Conservation (phyloP, 2,329 filamentous ascomycete species). For the Colletotrichum sp. region DNA sequence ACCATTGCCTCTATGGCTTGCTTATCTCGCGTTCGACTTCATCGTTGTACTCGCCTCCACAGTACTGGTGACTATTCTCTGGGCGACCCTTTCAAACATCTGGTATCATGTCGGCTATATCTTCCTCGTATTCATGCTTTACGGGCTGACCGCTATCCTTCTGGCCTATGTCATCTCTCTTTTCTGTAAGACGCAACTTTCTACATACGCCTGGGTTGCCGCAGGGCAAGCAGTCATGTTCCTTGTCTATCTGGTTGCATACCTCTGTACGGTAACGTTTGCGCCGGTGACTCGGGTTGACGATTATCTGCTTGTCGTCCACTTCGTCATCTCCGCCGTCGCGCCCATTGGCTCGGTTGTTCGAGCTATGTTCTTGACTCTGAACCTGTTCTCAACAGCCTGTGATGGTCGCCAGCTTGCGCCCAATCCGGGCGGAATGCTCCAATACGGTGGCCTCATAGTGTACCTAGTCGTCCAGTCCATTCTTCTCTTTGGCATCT, state of each 20-base stretch:
- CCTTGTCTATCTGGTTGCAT: slow-evolving; percentile 73
- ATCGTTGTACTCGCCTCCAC: slow-evolving; percentile 71
- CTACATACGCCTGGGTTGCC: slow-evolving; percentile 83
- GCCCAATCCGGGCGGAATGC: slow-evolving; percentile 72
- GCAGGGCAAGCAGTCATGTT: slow-evolving; percentile 77
- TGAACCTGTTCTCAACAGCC: slow-evolving; percentile 84
- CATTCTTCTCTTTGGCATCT: slow-evolving; percentile 70
- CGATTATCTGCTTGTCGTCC: slow-evolving; percentile 67
- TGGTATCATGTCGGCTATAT: slow-evolving; percentile 85
- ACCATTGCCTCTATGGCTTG: slow-evolving; percentile 82
- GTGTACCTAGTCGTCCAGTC: slow-evolving; percentile 81
- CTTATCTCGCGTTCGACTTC: slow-evolving; percentile 84
- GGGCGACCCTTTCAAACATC: slow-evolving; percentile 65
- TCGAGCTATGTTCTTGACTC: slow-evolving; percentile 74
- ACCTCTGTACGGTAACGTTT: slow-evolving; percentile 68
- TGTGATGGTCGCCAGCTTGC: slow-evolving; percentile 71
- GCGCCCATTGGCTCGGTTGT: slow-evolving; percentile 80
- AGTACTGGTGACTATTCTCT: slow-evolving; percentile 71
- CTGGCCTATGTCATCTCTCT: slow-evolving; percentile 84
- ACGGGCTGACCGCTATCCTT: slow-evolving; percentile 78
- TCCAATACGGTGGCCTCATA: slow-evolving; percentile 83
- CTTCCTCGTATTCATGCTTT: slow-evolving; percentile 68
- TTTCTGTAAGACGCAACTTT: slow-evolving; percentile 78
- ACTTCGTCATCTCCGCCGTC: slow-evolving; percentile 77
- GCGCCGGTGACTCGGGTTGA: slow-evolving; percentile 74